Percentiles rank a stretch among this genome's conserved stretches.
These are phyloP conservation scores for Thalassiosira profunda DNA, from an alignment of 108 stramenopile genomes.

Conservation along the genomic window DNA sequence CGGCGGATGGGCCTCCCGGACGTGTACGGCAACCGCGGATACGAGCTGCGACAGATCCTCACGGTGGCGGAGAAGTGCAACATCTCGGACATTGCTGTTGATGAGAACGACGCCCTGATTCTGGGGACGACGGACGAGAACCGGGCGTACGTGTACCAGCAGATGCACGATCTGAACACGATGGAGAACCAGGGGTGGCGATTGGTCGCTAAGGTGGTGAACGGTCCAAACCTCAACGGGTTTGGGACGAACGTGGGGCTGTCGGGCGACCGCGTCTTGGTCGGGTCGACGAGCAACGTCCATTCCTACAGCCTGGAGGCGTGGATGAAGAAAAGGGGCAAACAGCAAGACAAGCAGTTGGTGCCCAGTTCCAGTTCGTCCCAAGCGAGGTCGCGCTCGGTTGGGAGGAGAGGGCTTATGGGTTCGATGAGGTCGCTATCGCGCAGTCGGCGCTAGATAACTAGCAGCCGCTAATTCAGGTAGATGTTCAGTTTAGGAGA, in stretches of 20 bases:
- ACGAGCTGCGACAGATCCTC: constrained; percentile 35
- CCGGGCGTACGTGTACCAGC: constrained; percentile 32
- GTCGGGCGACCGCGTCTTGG: constrained; percentile 15
- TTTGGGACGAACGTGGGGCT: constrained; percentile 31
- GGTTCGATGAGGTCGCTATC: too few species aligned
- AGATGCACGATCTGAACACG: constrained; percentile 11
- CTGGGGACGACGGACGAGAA: constrained; percentile 28
- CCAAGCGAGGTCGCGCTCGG: too few species aligned
- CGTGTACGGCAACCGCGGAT: constrained; percentile 12
- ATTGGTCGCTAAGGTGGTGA: constrained; percentile 27
- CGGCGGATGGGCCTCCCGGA: constrained; percentile 10
- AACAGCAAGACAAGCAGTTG: constrained; percentile 6
- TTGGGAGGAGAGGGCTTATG: too few species aligned
- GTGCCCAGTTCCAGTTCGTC: too few species aligned
- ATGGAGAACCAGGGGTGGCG: constrained; percentile 22
- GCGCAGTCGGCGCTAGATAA: too few species aligned
- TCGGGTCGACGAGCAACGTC: too few species aligned
- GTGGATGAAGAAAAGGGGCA: not conserved
- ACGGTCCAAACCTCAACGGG: constrained; percentile 11
- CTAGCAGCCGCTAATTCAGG: too few species aligned
- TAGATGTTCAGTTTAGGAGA: too few species aligned
- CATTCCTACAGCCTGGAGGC: too few species aligned
- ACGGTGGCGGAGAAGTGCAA: constrained; percentile 25
- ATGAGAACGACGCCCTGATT: constrained; percentile 25
- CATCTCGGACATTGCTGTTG: constrained; percentile 22